Base-by-base conservation (phyloP, 2,329 filamentous ascomycete species). In the Phaeosphaeria sp. region DNA sequence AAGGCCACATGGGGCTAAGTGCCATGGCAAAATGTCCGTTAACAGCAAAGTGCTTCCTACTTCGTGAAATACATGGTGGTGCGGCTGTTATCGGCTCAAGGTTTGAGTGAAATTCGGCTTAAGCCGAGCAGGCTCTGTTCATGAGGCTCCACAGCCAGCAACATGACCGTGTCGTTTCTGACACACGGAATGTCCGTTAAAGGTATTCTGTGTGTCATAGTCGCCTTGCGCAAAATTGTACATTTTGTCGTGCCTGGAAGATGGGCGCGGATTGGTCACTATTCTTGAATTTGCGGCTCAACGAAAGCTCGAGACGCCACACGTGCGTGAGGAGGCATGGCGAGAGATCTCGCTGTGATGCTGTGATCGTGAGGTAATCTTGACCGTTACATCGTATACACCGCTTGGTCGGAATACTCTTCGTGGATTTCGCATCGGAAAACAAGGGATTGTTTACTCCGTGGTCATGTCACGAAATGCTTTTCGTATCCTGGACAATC, bases 151-250 rank as follows among this genome's bases (percentile, higher is more conserved):
- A 63, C 62, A 44, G 49, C 50, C 21, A 39, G 30, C 41, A 57
- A 52, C 50, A 56, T 54, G 42, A 56, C 39, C 15, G 22, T 36
- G 27, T 48, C 43, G 46, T 41, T 44, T 47, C 56, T 70, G 67
- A 68, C 67, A 68, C 63, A 68, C 36, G 51, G 44, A 52, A 54
- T 62, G 50, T 53, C 67, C 59, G 49, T 68, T 60, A 65, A 56
- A 46, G 66, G 56, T 33, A 67, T 67, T 55, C 60, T 42, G 51
- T 70, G 61, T 70, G 67, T 70, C 67, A 70, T 65, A 65, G 62
- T 52, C 9, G 52, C 54, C 22, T 41, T 56, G 47, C 42, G 46
- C n/a, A 27, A 53, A 58, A 56, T 51, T 54, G 36, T n/a, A 11
- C 23, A n/a, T 52, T 56, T 57, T 47, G 55, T 54, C 59, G 61